Conservation (phyloP, 1,284 basidiomycete genomes). For the Agroathelia rolfsii region DNA sequence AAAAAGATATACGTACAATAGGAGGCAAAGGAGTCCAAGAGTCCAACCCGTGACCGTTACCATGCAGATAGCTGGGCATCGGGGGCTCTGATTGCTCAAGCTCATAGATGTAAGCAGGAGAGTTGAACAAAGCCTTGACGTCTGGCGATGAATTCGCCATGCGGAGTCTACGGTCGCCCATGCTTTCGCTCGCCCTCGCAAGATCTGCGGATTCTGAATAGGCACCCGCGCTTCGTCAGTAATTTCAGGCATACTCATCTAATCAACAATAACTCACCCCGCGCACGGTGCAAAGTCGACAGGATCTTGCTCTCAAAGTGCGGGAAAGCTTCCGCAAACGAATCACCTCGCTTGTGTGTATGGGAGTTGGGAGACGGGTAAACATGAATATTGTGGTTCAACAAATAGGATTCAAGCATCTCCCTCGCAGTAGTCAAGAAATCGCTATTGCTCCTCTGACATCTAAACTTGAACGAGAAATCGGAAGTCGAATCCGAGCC, state of each 20-base stretch:
- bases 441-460: constrained; percentile 90
- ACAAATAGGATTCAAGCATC: constrained; percentile 86
- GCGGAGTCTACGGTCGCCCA: constrained; percentile 68
- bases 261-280: too few relatives aligned
- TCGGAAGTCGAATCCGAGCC: constrained; percentile 50
- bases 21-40: constrained; percentile 72
- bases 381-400: constrained; percentile 74
- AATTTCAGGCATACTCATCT: too few relatives aligned
- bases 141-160: constrained; percentile 86
- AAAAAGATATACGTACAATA: constrained; percentile 41
- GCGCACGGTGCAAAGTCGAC: too few relatives aligned
- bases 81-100: constrained; percentile 61
- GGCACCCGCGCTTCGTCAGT: too few relatives aligned
- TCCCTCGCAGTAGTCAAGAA: constrained; percentile 85
- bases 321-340: constrained; percentile 90
- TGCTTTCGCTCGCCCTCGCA: constrained; percentile 55
- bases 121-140: constrained; percentile 91
- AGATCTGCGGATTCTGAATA: constrained; percentile 63
- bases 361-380: constrained; percentile 66
- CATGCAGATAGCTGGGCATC: constrained; percentile 44
- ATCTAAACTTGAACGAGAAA: constrained; percentile 91
- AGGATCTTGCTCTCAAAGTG: constrained; percentile 95
- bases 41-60: constrained; percentile 33
- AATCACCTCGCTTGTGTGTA: constrained; percentile 78
- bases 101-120: constrained; percentile 67